These are phyloP conservation scores for Leucoagaricus sp. DNA, from an alignment of 1,284 basidiomycete genomes.

Conservation along the genomic window DNA sequence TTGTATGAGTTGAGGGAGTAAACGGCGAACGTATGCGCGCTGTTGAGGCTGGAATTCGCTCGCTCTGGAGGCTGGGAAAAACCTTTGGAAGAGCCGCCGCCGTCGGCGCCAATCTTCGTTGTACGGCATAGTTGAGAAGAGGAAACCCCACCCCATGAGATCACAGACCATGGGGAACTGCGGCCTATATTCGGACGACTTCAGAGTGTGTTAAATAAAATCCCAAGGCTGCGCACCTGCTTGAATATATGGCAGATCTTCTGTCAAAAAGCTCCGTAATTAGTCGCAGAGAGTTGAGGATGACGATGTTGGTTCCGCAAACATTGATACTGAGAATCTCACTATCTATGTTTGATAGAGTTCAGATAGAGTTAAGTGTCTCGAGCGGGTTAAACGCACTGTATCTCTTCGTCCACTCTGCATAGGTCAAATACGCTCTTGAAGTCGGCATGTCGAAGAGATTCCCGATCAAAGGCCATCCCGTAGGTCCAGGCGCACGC, in stretches of 20 bases:
- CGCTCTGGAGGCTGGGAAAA: slow-evolving; percentile 20
- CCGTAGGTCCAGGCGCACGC: slow-evolving; percentile 22
- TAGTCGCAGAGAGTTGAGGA: slow-evolving; percentile 11
- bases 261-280: slow-evolving; percentile 14
- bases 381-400: neutral
- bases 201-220: neutral
- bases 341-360: neutral
- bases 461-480: slow-evolving; percentile 22
- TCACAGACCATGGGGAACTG: slow-evolving; percentile 18
- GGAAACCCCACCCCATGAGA: slow-evolving; percentile 24
- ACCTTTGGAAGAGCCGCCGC: slow-evolving; percentile 23
- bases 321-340: slow-evolving; percentile 14
- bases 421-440: slow-evolving; percentile 19
- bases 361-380: neutral
- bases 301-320: slow-evolving; percentile 12
- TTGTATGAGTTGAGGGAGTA: slow-evolving; percentile 16
- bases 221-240: slow-evolving; percentile 2
- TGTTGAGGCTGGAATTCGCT: slow-evolving; percentile 17
- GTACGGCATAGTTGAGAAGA: slow-evolving; percentile 23
- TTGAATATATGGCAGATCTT: slow-evolving; percentile 14
- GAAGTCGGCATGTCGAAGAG: slow-evolving; percentile 20
- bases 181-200: slow-evolving; percentile 3
- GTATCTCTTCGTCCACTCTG: slow-evolving; percentile 20
- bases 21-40: slow-evolving; percentile 13
- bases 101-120: slow-evolving; percentile 23